These are phyloP conservation scores for Hydnum rufescens DNA, from an alignment of 768 basidiomycete genomes.

Conservation along the genomic window DNA sequence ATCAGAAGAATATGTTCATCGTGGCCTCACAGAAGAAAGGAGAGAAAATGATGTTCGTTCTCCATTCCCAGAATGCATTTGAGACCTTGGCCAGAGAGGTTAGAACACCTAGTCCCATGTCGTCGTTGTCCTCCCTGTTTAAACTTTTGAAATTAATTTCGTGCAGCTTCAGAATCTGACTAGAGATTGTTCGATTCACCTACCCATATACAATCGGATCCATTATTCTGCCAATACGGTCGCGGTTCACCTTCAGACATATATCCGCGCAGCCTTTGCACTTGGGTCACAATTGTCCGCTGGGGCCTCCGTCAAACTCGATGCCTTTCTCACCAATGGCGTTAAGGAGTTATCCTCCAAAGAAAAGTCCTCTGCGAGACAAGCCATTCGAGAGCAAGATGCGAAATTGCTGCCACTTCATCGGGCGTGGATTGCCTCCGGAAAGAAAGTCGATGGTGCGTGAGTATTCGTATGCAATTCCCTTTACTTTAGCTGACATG, in stretches of 20 bases:
- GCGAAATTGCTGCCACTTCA: neutral
- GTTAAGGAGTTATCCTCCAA: neutral
- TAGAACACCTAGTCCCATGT: neutral
- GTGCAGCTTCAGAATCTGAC: no score
- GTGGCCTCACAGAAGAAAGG: neutral
- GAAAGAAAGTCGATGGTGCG: neutral
- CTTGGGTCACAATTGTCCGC: neutral
- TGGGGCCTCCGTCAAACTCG: neutral
- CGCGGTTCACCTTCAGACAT: neutral
- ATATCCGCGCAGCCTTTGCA: neutral
- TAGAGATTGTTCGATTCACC: no score
- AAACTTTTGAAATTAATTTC: no score
- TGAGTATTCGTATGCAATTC: no score
- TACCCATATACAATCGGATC: neutral
- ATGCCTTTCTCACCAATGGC: neutral
- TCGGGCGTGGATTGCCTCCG: neutral
- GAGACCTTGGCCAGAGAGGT: neutral
- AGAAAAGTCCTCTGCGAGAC: neutral
- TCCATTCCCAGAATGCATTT: neutral
- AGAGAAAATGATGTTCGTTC: neutral
- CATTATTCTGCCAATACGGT: neutral
- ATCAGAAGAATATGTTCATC: neutral
- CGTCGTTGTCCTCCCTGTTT: no score
- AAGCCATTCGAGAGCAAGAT: neutral
- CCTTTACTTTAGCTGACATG: no score